Evolutionary conservation across 805 yeast genomes (phyloP).

Genomic region (Cyberlindnera maritima): DNA sequence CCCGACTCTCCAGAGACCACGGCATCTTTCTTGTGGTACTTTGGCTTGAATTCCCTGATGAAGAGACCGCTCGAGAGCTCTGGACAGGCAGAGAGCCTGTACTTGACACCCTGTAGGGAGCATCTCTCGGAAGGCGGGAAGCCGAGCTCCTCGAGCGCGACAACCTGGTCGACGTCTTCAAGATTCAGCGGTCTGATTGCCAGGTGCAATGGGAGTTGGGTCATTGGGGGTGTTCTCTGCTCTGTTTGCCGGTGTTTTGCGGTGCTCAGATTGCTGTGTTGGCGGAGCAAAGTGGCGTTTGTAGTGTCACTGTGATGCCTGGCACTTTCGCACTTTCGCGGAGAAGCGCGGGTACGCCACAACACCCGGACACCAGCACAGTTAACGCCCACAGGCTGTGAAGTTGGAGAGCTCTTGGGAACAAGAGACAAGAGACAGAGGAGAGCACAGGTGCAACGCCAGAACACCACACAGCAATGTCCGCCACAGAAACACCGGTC

Average conservation of each 20-base stretch:
- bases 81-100: conserved; percentile 79
- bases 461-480: too few species aligned
- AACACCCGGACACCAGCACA: conserved; percentile 3
- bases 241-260: background rate
- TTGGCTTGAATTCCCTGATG: conserved; percentile 54
- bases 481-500: conserved; percentile 6
- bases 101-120: conserved; percentile 56
- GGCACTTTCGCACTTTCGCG: background rate
- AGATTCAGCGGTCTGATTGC: conserved; percentile 75
- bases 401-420: too few species aligned
- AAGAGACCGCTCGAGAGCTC: conserved; percentile 89
- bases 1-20: background rate
- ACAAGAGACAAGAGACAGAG: too few species aligned
- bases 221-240: background rate
- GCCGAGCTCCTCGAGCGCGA: conserved; percentile 60
- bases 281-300: conserved; percentile 5
- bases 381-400: too few species aligned
- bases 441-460: too few species aligned
- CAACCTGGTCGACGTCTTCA: conserved; percentile 65
- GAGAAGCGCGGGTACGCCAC: background rate
- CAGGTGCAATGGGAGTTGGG: conserved; percentile 53
- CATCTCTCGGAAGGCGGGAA: conserved; percentile 74
- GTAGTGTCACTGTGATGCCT: background rate
- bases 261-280: background rate
- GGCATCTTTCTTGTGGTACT: conserved; percentile 15